Evolutionary conservation across 2,329 filamentous ascomycete genomes (phyloP).

Genomic region (Apiospora pterosperma): DNA sequence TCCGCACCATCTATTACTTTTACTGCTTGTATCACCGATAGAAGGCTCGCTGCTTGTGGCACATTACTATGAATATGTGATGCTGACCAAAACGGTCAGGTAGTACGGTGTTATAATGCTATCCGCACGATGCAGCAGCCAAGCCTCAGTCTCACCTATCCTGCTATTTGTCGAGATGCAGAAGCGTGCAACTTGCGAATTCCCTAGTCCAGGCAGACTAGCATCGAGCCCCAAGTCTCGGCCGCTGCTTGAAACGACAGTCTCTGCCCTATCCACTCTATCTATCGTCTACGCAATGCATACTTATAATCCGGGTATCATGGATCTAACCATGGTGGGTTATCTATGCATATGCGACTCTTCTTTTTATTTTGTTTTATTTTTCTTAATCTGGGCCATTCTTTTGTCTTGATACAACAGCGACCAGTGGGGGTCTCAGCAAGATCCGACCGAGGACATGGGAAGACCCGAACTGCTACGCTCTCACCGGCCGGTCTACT

Average conservation of each 20-base stretch:
- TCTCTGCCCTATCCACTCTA: background rate
- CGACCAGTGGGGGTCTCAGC: background rate
- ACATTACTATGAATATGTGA: background rate
- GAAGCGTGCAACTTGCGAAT: constrained; percentile 11
- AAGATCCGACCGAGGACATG: background rate
- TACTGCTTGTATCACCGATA: background rate
- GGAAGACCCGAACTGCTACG: background rate
- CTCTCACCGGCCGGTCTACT: background rate
- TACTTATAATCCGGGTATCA: constrained; percentile 15
- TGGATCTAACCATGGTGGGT: constrained; percentile 28
- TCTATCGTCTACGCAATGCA: background rate
- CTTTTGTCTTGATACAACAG: background rate
- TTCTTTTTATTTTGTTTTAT: constrained; percentile 17
- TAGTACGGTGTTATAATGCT: constrained; percentile 20
- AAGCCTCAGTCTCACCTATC: constrained; percentile 23
- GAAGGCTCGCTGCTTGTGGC: background rate
- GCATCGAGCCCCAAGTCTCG: background rate
- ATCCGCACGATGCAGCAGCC: constrained; percentile 30
- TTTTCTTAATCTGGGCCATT: background rate
- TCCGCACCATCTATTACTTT: background rate
- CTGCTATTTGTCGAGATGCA: constrained; percentile 32
- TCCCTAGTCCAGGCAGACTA: background rate
- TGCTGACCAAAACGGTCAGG: constrained; percentile 24
- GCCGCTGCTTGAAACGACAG: background rate
- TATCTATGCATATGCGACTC: constrained; percentile 24